A percentile compares a stretch with the other conserved stretches of the same genome.
phyloP scores from a whole-genome alignment of 768 basidiomycete species.

The Podaxis mareebaensis region DNA sequence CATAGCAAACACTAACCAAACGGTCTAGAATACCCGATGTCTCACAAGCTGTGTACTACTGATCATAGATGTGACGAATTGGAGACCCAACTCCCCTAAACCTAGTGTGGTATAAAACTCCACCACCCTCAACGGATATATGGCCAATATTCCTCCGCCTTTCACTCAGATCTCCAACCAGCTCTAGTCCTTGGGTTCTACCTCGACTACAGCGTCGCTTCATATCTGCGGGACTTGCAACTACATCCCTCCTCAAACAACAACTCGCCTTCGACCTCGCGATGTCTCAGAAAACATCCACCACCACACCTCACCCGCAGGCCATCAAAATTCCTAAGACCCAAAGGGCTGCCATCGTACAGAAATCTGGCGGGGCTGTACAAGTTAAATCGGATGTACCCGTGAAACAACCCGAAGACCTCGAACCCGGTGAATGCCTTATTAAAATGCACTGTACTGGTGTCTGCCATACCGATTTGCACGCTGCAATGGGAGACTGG shows the following conservation, averaged over 20 bases:
- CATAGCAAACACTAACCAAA: neutral
- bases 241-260: neutral
- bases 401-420: slow-evolving; percentile 55
- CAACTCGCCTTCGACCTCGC: neutral
- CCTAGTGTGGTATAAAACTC: neutral
- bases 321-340: slow-evolving; percentile 35
- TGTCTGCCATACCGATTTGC: slow-evolving; percentile 87
- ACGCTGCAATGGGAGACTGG: slow-evolving; percentile 79
- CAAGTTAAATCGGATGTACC: slow-evolving; percentile 47
- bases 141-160: neutral
- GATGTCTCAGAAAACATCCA: slow-evolving; percentile 9
- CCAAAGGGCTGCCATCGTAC: slow-evolving; percentile 46
- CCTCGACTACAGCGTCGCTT: neutral
- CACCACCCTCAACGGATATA: neutral
- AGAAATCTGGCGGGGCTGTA: slow-evolving; percentile 32
- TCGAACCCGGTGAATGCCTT: slow-evolving; percentile 71
- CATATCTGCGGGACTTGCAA: neutral
- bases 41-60: neutral
- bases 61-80: neutral
- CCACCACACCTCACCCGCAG: neutral
- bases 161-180: neutral
- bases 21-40: neutral
- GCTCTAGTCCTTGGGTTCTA: too few species aligned
- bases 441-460: slow-evolving; percentile 76
- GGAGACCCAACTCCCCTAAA: neutral